These are phyloP conservation scores for Ceratocystis variospora DNA, from an alignment of 2,329 filamentous ascomycete genomes.

Conservation along the genomic window DNA sequence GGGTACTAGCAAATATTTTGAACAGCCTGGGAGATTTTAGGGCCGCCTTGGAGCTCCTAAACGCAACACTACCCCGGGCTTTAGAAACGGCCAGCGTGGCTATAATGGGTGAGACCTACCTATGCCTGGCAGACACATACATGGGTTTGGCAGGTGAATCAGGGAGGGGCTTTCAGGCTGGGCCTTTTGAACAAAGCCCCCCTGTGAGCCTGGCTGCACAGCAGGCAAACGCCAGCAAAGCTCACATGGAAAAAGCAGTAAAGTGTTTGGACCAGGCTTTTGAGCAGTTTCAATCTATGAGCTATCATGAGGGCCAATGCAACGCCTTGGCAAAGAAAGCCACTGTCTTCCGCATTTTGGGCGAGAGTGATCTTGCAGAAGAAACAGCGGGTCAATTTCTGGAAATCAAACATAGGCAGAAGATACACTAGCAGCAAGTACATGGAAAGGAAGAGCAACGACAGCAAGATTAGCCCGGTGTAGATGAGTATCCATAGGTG, in stretches of 20 bases:
- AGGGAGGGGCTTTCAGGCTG: slow-evolving; percentile 12
- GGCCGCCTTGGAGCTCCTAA: slow-evolving; percentile 49
- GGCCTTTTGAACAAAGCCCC: background rate
- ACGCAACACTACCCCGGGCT: slow-evolving; percentile 59
- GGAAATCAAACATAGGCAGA: background rate
- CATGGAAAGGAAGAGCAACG: too few species aligned
- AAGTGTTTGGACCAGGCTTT: slow-evolving; percentile 39
- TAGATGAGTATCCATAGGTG: too few species aligned
- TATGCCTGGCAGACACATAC: slow-evolving; percentile 58
- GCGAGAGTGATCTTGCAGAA: slow-evolving; percentile 46
- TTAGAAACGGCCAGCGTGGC: slow-evolving; percentile 54
- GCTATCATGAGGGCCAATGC: slow-evolving; percentile 53
- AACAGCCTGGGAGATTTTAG: slow-evolving; percentile 57
- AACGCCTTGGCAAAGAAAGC: slow-evolving; percentile 75
- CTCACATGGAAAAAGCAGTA: slow-evolving; percentile 24
- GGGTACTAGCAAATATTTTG: slow-evolving; percentile 53
- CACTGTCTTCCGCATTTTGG: slow-evolving; percentile 56
- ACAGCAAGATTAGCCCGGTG: too few species aligned
- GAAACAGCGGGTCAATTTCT: slow-evolving; percentile 1
- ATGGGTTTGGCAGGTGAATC: slow-evolving; percentile 57
- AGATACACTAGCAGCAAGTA: too few species aligned
- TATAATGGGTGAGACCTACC: slow-evolving; percentile 53
- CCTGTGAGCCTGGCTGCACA: slow-evolving; percentile 26
- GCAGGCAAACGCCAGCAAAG: background rate
- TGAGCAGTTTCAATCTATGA: slow-evolving; percentile 49